A percentile compares a stretch with the other conserved stretches of the same genome.
These are phyloP conservation scores for Prunus mongolica DNA, from an alignment of 306 rosid genomes.

Conservation along the genomic window DNA sequence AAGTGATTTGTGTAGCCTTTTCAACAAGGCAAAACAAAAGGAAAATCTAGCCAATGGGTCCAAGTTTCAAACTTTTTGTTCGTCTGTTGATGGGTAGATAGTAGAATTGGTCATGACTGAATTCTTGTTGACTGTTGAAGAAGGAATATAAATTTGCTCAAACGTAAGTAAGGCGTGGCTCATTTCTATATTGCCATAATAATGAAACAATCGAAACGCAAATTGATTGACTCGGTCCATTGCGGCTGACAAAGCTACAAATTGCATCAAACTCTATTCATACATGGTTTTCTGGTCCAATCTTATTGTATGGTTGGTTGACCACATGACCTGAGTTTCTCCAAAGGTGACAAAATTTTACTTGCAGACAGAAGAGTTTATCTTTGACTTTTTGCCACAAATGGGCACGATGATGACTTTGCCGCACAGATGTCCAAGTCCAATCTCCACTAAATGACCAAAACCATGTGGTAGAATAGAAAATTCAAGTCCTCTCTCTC, in stretches of 20 bases:
- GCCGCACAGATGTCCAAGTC: background rate
- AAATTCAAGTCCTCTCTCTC: background rate
- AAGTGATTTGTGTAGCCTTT: background rate
- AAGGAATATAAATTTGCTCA: background rate
- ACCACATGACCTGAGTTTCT: background rate
- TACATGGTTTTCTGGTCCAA: background rate
- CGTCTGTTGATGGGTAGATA: background rate
- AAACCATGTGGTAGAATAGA: too few species aligned
- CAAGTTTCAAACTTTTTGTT: background rate
- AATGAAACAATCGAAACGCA: background rate
- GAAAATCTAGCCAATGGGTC: background rate
- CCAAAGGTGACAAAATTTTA: background rate
- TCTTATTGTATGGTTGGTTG: background rate
- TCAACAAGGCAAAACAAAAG: background rate
- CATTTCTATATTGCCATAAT: background rate
- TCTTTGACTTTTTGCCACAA: background rate
- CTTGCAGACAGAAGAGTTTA: background rate
- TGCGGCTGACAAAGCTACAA: background rate
- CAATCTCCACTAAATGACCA: background rate
- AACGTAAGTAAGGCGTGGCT: background rate
- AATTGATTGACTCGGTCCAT: slow-evolving; percentile 14
- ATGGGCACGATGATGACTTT: background rate
- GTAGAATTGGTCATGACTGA: background rate
- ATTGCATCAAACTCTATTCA: background rate
- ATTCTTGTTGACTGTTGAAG: background rate